These are phyloP conservation scores for Pinus albicaulis DNA, from an alignment of 75 land plant genomes.

Conservation along the genomic window DNA sequence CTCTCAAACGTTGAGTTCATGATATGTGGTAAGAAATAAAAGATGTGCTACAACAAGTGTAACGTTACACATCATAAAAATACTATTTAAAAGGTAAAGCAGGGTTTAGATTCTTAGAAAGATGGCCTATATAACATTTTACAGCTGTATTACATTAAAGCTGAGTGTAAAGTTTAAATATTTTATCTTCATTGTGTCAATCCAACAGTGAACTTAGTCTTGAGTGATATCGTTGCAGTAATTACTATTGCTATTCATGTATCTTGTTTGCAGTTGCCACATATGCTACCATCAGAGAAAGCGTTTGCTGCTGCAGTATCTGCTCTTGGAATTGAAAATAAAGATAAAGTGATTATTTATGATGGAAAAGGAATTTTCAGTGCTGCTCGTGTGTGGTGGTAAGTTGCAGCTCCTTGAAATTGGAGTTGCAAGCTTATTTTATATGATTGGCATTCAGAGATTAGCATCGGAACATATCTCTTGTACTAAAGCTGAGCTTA, in stretches of 20 bases:
- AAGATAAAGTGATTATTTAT: conserved; percentile 81
- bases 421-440: no score
- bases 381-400: conserved; percentile 99
- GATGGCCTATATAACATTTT: not conserved
- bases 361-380: conserved; percentile 97
- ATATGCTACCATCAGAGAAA: conserved; percentile 95
- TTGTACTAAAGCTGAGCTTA: not conserved
- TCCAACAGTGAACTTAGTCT: not conserved
- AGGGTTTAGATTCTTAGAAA: conserved; percentile 5
- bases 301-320: conserved; percentile 95
- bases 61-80: not conserved
- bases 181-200: not conserved
- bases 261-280: conserved; percentile 68
- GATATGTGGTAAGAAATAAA: not conserved
- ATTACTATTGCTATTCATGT: not conserved
- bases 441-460: not conserved
- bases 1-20: not conserved
- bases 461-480: not conserved
- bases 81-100: not conserved
- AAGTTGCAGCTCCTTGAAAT: conserved; percentile 11
- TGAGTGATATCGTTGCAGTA: no score
- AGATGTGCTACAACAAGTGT: not conserved
- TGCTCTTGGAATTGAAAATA: conserved; percentile 85
- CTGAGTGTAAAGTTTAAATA: not conserved
- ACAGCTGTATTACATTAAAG: not conserved